Evolutionary conservation across 139 green algal genomes (phyloP), one percentile per base, ranked within the genome.

Genomic region (Micractinium conductrix): DNA sequence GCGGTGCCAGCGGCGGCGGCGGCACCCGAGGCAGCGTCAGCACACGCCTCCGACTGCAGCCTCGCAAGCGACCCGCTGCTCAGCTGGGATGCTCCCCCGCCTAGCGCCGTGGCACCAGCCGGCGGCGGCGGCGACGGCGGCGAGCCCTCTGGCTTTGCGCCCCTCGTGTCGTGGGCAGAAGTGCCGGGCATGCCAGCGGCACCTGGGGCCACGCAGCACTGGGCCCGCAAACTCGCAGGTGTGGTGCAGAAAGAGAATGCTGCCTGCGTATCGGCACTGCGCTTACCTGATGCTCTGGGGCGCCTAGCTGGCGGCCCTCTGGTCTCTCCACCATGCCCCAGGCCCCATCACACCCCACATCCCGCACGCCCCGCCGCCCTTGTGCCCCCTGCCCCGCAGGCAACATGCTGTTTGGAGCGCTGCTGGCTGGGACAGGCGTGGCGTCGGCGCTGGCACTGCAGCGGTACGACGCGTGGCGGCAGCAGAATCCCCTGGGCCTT

Each of bases 71-170:
- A n/a, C 37, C 35, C 33, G 35, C 75, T 81, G 48, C 24, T 69
- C 26, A 72, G 76, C 76, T 82, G 76, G 76, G 76, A 82, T 24
- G 76, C 55, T 14, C 22, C 50, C 2, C 50, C 24, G 22, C 50
- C 53, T 35, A 26, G 53, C 3, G 22, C 37, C 22, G 35, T 2
- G 14, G 22, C 1, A 5, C 26, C 12, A 14, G 26, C 35, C 37
- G 37, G 0, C 0, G 37, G 58, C 19, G 35, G 24, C 7, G 74
- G 74, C 33, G n/a, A 33, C 28, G 37, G 37, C 16, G 35, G 37
- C 0, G 48, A 37, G n/a, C 14, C 53, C 30, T 28, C 38, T 43
- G 45, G 73, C n/a, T 79, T n/a, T n/a, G n/a, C n/a, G n/a, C n/a
- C n/a, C n/a, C n/a, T n/a, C n/a, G n/a, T n/a, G n/a, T n/a, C n/a